Base-by-base conservation (phyloP, 192 early-diverging fungal species). In the Pilobolus umbonatus region DNA sequence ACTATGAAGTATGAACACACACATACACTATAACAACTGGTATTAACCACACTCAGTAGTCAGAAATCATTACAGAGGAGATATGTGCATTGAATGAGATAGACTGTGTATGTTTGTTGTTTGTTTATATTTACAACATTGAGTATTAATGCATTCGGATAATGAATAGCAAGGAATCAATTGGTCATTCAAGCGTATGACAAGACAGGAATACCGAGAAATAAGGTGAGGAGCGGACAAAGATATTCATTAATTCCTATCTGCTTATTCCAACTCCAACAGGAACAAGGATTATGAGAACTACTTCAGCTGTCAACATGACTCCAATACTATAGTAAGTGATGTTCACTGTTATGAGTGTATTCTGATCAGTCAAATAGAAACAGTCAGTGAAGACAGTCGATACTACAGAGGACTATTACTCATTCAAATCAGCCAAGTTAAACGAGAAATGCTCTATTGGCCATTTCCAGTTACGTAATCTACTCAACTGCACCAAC, bases 401-500 rank as follows among this genome's bases (percentile, higher is more conserved):
- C 15, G 54, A 57, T 25, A 35, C 35, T 2, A 62, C 74, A 47
- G 69, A 62, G 8, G 38, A 60, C 22, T 79, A 65, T 47, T 83
- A 81, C 47, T 45, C 57, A 21, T 83, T 81, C 48, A 74, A 65
- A 14, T 71, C 67, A 55, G 64, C 76, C 8, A 72, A 67, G 4
- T 55, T 77, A 10, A 50, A 60, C 25, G 63, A 69, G 31, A 79
- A 72, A 61, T 84, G 82, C 59, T 65, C 66, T 1, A 67, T 76
- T 61, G 75, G 74, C 25, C 85, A 86, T 56, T 78, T 86, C 76
- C 71, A 87, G 63, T 74, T 87, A 36, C 65, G 85, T 29, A 83
- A 87, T 58, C 61, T 86, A 17, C 30, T 87, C 8, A 83, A 75
- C 65, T 66, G 77, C 1, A 81, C 82, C 3, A 72, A 51, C 49